These are phyloP conservation scores for Wickerhamiella cacticola DNA, from an alignment of 805 yeast species.

Conservation along the genomic window DNA sequence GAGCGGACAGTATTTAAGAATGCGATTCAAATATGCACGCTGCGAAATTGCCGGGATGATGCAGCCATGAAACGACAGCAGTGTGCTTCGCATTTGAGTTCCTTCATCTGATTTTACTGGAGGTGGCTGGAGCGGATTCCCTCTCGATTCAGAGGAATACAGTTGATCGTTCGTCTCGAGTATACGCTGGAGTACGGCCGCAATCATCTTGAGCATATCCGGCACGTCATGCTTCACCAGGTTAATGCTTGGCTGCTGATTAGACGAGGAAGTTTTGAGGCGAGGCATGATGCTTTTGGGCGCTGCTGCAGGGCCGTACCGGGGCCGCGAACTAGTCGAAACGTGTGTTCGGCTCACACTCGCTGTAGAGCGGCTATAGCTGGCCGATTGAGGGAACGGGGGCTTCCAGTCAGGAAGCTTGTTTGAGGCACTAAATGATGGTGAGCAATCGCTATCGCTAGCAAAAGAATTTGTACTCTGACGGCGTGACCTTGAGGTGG, in stretches of 20 bases:
- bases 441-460: slow-evolving; percentile 4
- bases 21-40: slow-evolving; percentile 79
- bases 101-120: slow-evolving; percentile 24
- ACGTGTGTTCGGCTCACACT: background rate
- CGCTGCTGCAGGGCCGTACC: slow-evolving; percentile 7
- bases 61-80: slow-evolving; percentile 87
- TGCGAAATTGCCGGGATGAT: slow-evolving; percentile 92
- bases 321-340: background rate
- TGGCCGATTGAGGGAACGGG: background rate
- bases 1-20: slow-evolving; percentile 94
- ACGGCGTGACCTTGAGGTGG: slow-evolving; percentile 6
- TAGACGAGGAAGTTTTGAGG: slow-evolving; percentile 14
- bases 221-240: slow-evolving; percentile 75
- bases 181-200: slow-evolving; percentile 73
- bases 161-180: slow-evolving; percentile 80
- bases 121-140: slow-evolving; percentile 17
- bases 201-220: slow-evolving; percentile 70
- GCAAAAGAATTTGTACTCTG: slow-evolving; percentile 7
- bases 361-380: background rate
- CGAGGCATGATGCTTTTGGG: slow-evolving; percentile 9
- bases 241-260: slow-evolving; percentile 30
- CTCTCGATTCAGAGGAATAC: slow-evolving; percentile 47
- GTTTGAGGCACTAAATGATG: background rate
- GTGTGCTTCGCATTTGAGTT: slow-evolving; percentile 25
- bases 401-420: slow-evolving; percentile 4